Evolutionary conservation across 805 yeast genomes (phyloP), one percentile per base, ranked within the genome.

Genomic region (Saturnispora quitensis): DNA sequence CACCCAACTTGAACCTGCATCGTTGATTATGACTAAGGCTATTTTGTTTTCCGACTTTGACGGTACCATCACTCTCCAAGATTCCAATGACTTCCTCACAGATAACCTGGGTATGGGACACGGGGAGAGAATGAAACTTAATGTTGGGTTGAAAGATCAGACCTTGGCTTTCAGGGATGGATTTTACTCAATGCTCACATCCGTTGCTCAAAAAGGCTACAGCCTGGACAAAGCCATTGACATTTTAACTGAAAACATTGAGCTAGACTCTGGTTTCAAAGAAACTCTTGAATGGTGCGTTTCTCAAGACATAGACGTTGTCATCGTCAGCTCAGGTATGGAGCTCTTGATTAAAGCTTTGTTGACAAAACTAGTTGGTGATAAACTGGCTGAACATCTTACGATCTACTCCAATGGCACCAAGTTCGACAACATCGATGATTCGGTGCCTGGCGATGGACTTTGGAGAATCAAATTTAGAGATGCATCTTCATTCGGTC

Each of bases 21-120:
- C 10, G 6, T 28, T n/a, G n/a, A 40, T 40, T 5, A 31, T 43
- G 17, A 65, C 65, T 12, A 54, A 56, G 56, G 91, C 95, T 45
- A 89, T 93, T 62, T 85, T 93, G 43, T 93, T 93, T 73, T 86
- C 97, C 43, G 99, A 93, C 68, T 93, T 95, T 81, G 99, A 93
- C 66, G 99, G 99, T 28, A 93, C 99, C 2, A 93, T 93, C 57
- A 93, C 99, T 12, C 72, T 86, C 54, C 95, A 91, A 67, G 99
- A 93, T 67, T 86, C 96, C 54, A 93, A 93, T 67, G 98, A 93
- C 68, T 86, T 75, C 66, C 72, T 93, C 56, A 90, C 97, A 8
- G 98, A 93, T 66, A 80, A 79, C 60, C 72, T 85, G 22, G 99
- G 99, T 3, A 85, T 89, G 67, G 98, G 98, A 3, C 70, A 72